phyloP scores from a whole-genome alignment of 2,329 filamentous ascomycete species.

The Colletotrichum lupini region DNA sequence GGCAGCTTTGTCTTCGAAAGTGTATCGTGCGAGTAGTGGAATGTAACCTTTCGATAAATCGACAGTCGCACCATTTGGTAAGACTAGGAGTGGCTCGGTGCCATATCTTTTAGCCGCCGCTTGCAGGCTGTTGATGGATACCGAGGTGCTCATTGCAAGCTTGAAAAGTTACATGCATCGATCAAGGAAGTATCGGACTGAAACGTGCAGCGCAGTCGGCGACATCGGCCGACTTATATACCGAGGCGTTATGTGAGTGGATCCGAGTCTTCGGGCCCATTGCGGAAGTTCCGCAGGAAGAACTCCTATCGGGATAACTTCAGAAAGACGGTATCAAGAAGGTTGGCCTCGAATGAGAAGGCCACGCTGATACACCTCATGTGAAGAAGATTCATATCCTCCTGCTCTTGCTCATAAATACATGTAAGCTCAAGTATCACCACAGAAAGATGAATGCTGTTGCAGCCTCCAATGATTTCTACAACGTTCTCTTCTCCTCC shows the following conservation, averaged over 20 bases:
- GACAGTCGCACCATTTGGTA: background rate
- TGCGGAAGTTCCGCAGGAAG: background rate
- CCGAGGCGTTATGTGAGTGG: background rate
- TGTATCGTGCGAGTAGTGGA: background rate
- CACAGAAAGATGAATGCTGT: background rate
- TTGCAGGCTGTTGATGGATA: background rate
- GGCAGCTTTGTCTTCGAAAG: constrained; percentile 18
- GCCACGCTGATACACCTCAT: no score
- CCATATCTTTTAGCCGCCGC: background rate
- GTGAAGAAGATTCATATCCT: no score
- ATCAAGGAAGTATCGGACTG: background rate
- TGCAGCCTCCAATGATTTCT: background rate
- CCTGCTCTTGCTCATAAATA: no score
- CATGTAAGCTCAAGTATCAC: background rate
- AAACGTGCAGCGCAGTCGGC: no score
- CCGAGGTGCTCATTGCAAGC: background rate
- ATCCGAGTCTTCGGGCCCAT: background rate
- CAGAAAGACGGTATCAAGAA: background rate
- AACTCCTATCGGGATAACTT: background rate
- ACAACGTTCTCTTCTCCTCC: background rate
- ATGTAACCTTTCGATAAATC: constrained; percentile 11
- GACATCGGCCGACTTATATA: background rate
- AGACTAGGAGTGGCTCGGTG: background rate
- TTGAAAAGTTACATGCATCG: background rate
- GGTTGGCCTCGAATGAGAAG: background rate